Percentiles rank a stretch among this genome's conserved stretches.
These are phyloP conservation scores for Penicillium glabrum DNA, from an alignment of 2,329 filamentous ascomycete genomes.

Conservation along the genomic window DNA sequence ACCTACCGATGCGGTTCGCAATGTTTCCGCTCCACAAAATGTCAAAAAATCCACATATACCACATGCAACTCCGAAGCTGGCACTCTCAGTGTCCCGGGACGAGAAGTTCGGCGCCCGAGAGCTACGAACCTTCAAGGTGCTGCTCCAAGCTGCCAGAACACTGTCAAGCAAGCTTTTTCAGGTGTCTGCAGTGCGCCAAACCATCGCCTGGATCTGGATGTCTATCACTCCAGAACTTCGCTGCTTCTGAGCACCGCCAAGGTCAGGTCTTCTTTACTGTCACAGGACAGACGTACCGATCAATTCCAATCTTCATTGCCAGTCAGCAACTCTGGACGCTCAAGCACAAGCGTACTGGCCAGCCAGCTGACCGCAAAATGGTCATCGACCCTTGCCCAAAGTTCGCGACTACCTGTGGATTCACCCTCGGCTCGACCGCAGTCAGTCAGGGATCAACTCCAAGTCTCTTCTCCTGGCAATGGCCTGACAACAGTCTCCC, in stretches of 20 bases:
- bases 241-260: background rate
- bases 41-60: background rate
- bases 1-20: background rate
- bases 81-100: background rate
- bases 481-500: background rate
- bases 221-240: background rate
- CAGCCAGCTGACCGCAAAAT: background rate
- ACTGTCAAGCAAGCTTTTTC: background rate
- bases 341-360: background rate
- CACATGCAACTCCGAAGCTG: background rate
- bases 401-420: background rate
- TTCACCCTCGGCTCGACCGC: background rate
- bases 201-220: background rate
- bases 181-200: background rate
- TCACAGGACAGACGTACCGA: background rate
- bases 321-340: background rate
- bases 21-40: background rate
- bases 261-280: background rate
- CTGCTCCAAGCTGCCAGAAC: background rate
- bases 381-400: background rate
- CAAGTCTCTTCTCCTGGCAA: too few relatives aligned
- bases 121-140: background rate
- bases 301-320: background rate
- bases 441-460: background rate
- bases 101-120: background rate